phyloP scores from a whole-genome alignment of 176 grass and related monocot species.

The Hordeum vulgare region DNA sequence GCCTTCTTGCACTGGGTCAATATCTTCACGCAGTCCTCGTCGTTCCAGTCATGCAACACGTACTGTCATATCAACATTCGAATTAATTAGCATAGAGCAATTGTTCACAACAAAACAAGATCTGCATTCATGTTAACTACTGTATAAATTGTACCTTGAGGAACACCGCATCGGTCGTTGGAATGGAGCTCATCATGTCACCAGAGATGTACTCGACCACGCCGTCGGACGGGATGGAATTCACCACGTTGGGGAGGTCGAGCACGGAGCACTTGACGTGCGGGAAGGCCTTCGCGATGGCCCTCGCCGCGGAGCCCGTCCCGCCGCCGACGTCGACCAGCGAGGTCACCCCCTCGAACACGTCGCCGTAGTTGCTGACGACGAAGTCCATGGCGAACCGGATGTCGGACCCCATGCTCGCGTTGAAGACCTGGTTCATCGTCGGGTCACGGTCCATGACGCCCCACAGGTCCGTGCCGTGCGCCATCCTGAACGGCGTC shows the following conservation, averaged over 20 bases:
- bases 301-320: conserved; percentile 6
- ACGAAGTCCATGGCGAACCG: background rate
- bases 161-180: conserved; percentile 19
- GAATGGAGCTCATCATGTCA: conserved; percentile 37
- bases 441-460: background rate
- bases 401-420: background rate
- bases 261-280: conserved; percentile 35
- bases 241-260: conserved; percentile 38
- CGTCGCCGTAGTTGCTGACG: background rate
- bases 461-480: conserved; percentile 10
- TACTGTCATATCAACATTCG: background rate
- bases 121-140: background rate
- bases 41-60: conserved; percentile 32
- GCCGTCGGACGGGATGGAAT: background rate
- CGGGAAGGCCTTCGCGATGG: conserved; percentile 30
- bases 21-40: conserved; percentile 41
- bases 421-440: conserved; percentile 25
- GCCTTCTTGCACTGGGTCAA: conserved; percentile 28
- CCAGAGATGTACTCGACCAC: conserved; percentile 27
- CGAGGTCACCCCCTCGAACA: conserved; percentile 25
- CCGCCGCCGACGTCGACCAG: conserved; percentile 48
- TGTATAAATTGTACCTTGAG: conserved; percentile 7
- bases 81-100: background rate
- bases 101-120: background rate
- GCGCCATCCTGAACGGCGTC: conserved; percentile 14